Percentiles rank a stretch among this genome's conserved stretches.
Conservation (phyloP, 257 asterid species). For the Mitragyna speciosa region DNA sequence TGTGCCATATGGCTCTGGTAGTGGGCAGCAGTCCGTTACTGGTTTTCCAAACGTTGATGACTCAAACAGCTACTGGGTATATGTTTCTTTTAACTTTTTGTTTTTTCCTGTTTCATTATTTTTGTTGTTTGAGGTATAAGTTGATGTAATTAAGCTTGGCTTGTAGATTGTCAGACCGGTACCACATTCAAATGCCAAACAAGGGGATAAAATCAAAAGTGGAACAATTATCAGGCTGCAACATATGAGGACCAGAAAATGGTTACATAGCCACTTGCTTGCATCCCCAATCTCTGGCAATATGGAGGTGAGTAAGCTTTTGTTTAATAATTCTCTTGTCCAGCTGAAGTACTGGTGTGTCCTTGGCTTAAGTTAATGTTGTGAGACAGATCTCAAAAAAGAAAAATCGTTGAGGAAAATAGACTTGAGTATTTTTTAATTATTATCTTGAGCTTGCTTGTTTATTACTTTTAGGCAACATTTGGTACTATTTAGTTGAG, state of each 20-base stretch:
- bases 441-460: not conserved
- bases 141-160: not conserved
- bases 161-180: constrained; percentile 70
- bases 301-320: constrained; percentile 63
- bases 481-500: not conserved
- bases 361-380: not conserved
- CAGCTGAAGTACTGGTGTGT: not conserved
- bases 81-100: constrained; percentile 19
- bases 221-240: constrained; percentile 74
- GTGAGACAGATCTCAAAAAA: not conserved
- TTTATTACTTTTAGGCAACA: not conserved
- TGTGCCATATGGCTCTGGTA: constrained; percentile 95
- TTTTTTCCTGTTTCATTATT: not conserved
- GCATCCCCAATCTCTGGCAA: constrained; percentile 97
- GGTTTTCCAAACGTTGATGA: constrained; percentile 83
- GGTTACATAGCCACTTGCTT: constrained; percentile 99
- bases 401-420: not conserved
- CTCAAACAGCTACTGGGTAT: constrained; percentile 96
- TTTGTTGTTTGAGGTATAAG: not conserved
- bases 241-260: constrained; percentile 84
- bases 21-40: constrained; percentile 92
- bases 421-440: not conserved
- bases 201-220: constrained; percentile 78
- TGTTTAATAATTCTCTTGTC: not conserved
- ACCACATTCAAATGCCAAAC: constrained; percentile 65